These are phyloP conservation scores for Fraxinus floribunda DNA, from an alignment of 305 asterid genomes.

Conservation along the genomic window DNA sequence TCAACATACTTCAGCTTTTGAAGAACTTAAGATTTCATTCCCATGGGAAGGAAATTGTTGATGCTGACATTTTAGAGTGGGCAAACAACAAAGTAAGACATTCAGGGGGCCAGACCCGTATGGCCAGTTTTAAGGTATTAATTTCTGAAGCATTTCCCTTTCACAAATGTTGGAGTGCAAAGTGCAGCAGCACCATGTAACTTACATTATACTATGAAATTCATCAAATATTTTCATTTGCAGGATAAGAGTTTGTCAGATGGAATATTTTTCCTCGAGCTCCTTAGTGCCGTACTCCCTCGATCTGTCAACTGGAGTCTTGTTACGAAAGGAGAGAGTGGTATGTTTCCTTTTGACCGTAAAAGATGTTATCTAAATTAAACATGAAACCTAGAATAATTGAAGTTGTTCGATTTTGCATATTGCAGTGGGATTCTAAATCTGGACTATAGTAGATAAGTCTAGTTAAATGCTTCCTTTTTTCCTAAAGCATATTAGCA, in stretches of 20 bases:
- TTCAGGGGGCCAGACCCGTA: slow-evolving; percentile 65
- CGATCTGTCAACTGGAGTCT: slow-evolving; percentile 97
- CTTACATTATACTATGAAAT: background rate
- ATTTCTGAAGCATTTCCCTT: background rate
- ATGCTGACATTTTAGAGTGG: slow-evolving; percentile 82
- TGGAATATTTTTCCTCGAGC: slow-evolving; percentile 87
- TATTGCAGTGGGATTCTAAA: background rate
- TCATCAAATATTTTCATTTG: slow-evolving; percentile 12
- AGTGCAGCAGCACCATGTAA: background rate
- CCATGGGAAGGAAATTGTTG: slow-evolving; percentile 79
- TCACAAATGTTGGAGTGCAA: slow-evolving; percentile 4
- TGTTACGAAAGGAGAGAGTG: slow-evolving; percentile 81
- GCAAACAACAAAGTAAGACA: slow-evolving; percentile 71
- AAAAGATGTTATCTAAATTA: background rate
- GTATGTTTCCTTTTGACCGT: slow-evolving; percentile 34
- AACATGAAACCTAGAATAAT: background rate
- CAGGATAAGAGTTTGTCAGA: slow-evolving; percentile 90
- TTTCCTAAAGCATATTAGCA: background rate
- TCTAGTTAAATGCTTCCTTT: background rate
- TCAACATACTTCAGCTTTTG: slow-evolving; percentile 85
- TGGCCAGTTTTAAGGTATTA: slow-evolving; percentile 80
- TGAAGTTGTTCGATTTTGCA: background rate
- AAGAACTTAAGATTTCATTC: slow-evolving; percentile 87
- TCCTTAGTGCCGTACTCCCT: slow-evolving; percentile 89
- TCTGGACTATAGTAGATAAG: background rate